Evolutionary conservation across 1,284 basidiomycete species (phyloP).

Genomic region (Ustilago curta): DNA sequence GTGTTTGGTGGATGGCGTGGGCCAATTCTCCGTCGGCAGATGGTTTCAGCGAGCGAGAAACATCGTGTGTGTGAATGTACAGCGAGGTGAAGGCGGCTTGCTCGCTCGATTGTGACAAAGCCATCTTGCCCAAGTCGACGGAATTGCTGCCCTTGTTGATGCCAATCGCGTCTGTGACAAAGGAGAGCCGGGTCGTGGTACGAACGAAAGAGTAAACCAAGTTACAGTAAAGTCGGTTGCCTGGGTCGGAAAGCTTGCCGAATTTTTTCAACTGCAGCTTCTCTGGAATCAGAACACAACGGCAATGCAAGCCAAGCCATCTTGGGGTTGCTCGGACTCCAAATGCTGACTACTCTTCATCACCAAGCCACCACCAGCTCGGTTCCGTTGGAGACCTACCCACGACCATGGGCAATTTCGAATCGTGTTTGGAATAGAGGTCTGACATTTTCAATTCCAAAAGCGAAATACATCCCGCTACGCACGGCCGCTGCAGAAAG

Average conservation of each 20-base stretch:
- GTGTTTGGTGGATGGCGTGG: conserved; percentile 62
- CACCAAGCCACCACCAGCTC: neutral
- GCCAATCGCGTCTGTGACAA: neutral
- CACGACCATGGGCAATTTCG: no score
- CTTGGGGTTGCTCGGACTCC: neutral
- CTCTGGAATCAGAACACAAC: neutral
- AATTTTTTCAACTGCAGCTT: neutral
- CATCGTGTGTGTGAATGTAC: conserved; percentile 62
- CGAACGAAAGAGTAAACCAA: no score
- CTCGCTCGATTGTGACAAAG: neutral
- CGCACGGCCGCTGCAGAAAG: conserved; percentile 13
- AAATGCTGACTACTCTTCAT: conserved; percentile 1
- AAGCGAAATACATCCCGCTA: neutral
- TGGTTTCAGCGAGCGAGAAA: conserved; percentile 57
- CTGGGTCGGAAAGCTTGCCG: neutral
- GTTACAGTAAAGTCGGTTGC: neutral
- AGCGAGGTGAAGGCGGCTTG: conserved; percentile 33
- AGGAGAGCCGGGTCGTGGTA: no score
- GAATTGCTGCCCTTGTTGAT: neutral
- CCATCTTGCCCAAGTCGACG: neutral
- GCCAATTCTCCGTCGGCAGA: conserved; percentile 61
- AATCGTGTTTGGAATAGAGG: neutral
- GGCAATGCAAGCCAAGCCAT: conserved; percentile 33
- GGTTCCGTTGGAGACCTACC: conserved; percentile 11
- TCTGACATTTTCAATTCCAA: neutral